Base-by-base conservation (phyloP, 257 asterid genomes). In the Sherardia arvensis region DNA sequence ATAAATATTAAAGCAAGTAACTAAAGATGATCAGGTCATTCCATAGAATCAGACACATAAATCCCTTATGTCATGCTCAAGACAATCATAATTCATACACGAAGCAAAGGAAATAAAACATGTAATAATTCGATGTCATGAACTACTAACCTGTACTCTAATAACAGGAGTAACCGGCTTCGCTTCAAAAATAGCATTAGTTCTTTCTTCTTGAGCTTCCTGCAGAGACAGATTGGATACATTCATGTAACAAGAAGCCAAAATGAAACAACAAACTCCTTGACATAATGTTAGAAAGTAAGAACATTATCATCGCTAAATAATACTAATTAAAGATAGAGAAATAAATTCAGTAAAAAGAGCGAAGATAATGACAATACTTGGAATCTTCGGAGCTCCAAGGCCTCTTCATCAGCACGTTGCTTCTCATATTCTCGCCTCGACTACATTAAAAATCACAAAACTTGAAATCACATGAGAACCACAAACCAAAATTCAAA, bases 191-290 rank as follows among this genome's bases (percentile, higher is more conserved):
- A 87, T 77, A 70, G 51, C 72, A 30, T 45, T 57, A 47, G 84
- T 76, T 61, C 85, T 93, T 59, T 87, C 91, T 77, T 85, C 91
- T 75, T 89, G 89, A 38, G 97, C 96, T 69, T 84, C 97, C 99
- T 91, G 74, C 55, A 68, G 75, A 62, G 33, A 66, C 53, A 29
- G 32, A 15, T 4, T 17, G 9, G 17, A 67, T 43, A 53, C 48
- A 51, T 18, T 23, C 49, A 20, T 10, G 20, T 47, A 12, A 14
- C 22, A 58, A 22, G 25, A 57, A 33, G 53, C 25, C 38, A 27
- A n/a, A 4, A 29, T n/a, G 5, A 40, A 18, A 62, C 25, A 40
- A 8, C 51, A 15, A 43, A 14, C n/a, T n/a, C 23, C 21, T 40
- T 7, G 7, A 40, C 53, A 15, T 43, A 43, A 15, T 4, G 7